Base-by-base conservation (phyloP, 2,329 filamentous ascomycete species). In the Fusarium secorum region DNA sequence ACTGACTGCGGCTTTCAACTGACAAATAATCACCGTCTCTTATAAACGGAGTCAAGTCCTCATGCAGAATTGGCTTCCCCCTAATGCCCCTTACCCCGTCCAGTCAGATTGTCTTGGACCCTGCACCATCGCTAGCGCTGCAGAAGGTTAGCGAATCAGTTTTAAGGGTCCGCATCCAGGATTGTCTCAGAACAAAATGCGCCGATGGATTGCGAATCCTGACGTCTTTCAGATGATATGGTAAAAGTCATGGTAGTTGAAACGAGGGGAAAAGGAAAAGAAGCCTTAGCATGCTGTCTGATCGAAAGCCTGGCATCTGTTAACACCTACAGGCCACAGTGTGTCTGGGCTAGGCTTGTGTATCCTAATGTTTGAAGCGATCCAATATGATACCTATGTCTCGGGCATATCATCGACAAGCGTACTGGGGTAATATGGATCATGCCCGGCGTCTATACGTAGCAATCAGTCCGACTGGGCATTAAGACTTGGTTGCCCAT, bases 71-170 rank as follows among this genome's bases (percentile, higher is more conserved):
- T 49, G 39, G 52, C 58, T 66, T 45, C 36, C 64, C 70, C 67
- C 57, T 69, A 62, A 70, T 57, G 32, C 46, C 61, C 70, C 69
- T 70, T 33, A 32, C 48, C 36, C 42, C 56, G 55, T 49, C 38
- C 56, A 68, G 48, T 68, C 39, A 68, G 41, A 55, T 60, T 69
- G 73, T 64, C 62, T 75, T 74, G 70, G 73, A 74, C 73, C 73
- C 70, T 75, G 70, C 68, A 58, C 60, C 26, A 53, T 55, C 62
- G 46, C 58, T 67, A 70, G 66, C 58, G 66, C 66, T 60, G 55
- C 48, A 64, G 61, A 68, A 69, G 26, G 46, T 51, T 52, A 35
- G 55, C 70, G 58, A 72, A 72, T 72, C 65, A 66, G 42, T 41
- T 56, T 61, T 32, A 62, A 60, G 59, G 60, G 46, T 57, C 63